phyloP scores from a whole-genome alignment of 176 grass and related monocot species.

The Elymus sibiricus region DNA sequence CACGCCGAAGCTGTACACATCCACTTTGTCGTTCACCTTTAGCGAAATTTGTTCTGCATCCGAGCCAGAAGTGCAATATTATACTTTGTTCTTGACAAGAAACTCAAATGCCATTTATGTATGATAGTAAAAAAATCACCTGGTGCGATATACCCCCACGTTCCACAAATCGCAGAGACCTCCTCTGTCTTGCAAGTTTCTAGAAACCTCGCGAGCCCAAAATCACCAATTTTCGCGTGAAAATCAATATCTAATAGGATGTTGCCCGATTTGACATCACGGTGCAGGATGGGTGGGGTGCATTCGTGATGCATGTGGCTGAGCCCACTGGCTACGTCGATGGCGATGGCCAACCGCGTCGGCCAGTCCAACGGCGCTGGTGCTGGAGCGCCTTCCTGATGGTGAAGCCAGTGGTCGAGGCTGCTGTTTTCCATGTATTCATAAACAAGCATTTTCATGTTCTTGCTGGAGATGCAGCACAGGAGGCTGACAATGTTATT shows the following conservation, averaged over 20 bases:
- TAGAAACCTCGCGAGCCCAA: constrained; percentile 59
- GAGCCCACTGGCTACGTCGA: constrained; percentile 47
- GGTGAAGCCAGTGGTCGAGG: constrained; percentile 55
- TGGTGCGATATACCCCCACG: no score
- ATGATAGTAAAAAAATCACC: no score
- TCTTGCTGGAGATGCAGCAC: constrained; percentile 46
- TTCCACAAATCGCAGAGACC: no score
- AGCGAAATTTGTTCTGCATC: no score
- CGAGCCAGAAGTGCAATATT: no score
- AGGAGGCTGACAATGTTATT: constrained; percentile 65
- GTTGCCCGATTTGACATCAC: constrained; percentile 81
- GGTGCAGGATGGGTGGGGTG: constrained; percentile 43
- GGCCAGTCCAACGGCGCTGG: constrained; percentile 44
- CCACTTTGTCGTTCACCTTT: no score
- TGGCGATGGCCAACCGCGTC: constrained; percentile 54
- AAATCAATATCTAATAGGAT: constrained; percentile 62
- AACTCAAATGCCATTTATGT: no score
- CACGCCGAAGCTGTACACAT: constrained; percentile 93
- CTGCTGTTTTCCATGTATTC: constrained; percentile 80
- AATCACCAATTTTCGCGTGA: constrained; percentile 59
- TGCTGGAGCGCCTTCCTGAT: background rate
- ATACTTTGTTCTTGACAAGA: no score
- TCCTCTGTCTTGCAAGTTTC: no score
- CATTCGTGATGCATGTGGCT: constrained; percentile 69
- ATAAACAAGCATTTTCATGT: constrained; percentile 62